Evolutionary conservation across 2,329 filamentous ascomycete species (phyloP).

Genomic region (Hortaea werneckii): DNA sequence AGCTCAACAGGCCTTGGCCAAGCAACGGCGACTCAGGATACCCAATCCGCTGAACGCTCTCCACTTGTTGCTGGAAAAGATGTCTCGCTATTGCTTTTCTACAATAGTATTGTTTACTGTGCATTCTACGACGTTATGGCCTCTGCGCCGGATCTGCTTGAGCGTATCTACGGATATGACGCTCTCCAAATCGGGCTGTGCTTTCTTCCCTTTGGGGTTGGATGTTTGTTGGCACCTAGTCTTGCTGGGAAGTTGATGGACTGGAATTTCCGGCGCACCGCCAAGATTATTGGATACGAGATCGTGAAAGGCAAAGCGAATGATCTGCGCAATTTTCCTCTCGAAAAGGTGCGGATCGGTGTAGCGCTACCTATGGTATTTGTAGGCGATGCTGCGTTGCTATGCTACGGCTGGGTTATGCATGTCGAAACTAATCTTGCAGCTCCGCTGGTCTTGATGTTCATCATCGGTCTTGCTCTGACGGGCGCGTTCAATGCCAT

Average conservation of each 20-base stretch:
- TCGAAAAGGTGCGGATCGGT: conserved; percentile 35
- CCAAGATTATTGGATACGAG: conserved; percentile 48
- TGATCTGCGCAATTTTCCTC: conserved; percentile 40
- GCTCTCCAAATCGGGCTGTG: conserved; percentile 14
- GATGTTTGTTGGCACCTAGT: conserved; percentile 27
- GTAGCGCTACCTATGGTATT: conserved; percentile 28
- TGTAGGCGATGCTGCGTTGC: conserved; percentile 19
- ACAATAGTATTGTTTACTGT: conserved; percentile 28
- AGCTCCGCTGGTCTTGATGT: conserved; percentile 38
- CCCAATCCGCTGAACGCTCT: conserved; percentile 37
- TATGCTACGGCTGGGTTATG: conserved; percentile 35
- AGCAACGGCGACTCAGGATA: conserved; percentile 27
- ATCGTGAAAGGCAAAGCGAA: conserved; percentile 50
- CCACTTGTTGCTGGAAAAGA: conserved; percentile 26
- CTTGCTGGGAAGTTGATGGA: conserved; percentile 50
- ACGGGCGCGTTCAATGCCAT: conserved; percentile 49
- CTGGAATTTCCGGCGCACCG: conserved; percentile 62
- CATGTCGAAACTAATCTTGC: conserved; percentile 27
- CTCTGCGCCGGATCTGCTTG: conserved; percentile 33
- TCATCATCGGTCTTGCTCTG: conserved; percentile 43
- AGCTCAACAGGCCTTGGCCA: conserved; percentile 16
- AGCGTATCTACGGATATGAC: conserved; percentile 26
- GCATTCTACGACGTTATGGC: conserved; percentile 39
- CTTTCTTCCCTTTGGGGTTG: conserved; percentile 26
- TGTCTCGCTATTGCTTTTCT: conserved; percentile 14